Evolutionary conservation across 2,329 filamentous ascomycete species (phyloP), one percentile per base, ranked within the genome.

Genomic region (Elsinoe arachidis): DNA sequence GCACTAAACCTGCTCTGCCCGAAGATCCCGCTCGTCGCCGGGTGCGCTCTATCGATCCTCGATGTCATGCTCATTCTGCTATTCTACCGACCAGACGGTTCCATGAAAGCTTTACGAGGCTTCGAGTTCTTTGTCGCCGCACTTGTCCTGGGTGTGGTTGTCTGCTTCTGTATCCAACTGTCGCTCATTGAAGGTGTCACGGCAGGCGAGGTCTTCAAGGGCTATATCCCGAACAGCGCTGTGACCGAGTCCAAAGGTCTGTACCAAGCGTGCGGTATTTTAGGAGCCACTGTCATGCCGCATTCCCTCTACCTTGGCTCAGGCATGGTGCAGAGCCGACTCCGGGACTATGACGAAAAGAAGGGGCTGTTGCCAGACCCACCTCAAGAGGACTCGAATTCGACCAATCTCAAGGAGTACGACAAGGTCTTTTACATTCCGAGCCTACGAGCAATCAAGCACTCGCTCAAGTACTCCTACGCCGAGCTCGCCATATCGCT

Each of bases 231-330:
- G 0, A 86, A 83, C 0, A 72, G 72, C 41, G 75, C 78, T 2
- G 68, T 87, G 1, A 72, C 85, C 1, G 71, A 86, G 66, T 76
- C 78, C 1, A 65, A 82, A 65, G 84, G 78, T 49, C 66, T 85
- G 0, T 88, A 87, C 66, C 84, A 87, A 69, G 80, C 86, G 1
- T 90, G 87, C 61, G 87, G 87, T 54, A 90, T 90, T 58, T 75
- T 90, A 0, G 87, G 87, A 1, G 87, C 87, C 2, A 90, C 87
- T 0, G 85, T 87, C 21, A 86, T 87, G 84, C 84, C 84, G 3
- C 84, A 86, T 64, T 83, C 80, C 55, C 71, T 88, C 2, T 88
- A 84, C 62, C 76, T 88, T 2, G 85, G 85, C 19, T 85, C 82
- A 4, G 85, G 84, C 6, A 83, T 88, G 39, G 83, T 87, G 1